Conservation (phyloP, 257 asterid genomes). For the Solanum sejunctum region DNA sequence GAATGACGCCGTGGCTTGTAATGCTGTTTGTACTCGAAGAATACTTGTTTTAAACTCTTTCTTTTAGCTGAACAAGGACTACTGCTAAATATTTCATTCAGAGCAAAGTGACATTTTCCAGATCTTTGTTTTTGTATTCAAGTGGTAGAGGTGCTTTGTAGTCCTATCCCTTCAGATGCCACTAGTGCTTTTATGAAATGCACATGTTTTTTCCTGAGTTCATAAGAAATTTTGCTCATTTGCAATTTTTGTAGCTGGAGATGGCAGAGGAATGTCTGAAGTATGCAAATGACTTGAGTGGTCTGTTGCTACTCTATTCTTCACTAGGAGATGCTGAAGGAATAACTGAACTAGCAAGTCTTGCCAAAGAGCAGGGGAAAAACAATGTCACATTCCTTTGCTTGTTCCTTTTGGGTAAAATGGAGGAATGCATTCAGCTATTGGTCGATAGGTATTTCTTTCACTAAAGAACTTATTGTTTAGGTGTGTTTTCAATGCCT, state of each 20-base stretch:
- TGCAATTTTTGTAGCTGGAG: conserved; percentile 50
- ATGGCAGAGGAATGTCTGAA: conserved; percentile 87
- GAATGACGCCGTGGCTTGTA: neutral
- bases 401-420: conserved; percentile 79
- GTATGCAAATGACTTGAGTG: conserved; percentile 94
- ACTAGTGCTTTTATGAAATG: neutral
- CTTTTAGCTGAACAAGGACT: neutral
- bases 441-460: conserved; percentile 69
- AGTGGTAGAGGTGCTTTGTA: neutral
- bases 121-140: neutral
- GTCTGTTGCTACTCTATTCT: conserved; percentile 74
- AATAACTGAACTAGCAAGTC: conserved; percentile 55
- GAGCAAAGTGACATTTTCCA: neutral
- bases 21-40: neutral
- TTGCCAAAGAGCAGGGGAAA: conserved; percentile 84
- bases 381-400: conserved; percentile 94
- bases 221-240: neutral
- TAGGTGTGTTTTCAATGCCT: neutral
- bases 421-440: conserved; percentile 94
- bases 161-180: neutral
- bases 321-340: conserved; percentile 86
- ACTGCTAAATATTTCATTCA: neutral
- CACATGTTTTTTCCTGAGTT: neutral
- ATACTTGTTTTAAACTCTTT: neutral
- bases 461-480: neutral